These are phyloP conservation scores for Chaetomiaceae sp. DNA, from an alignment of 2,329 filamentous ascomycete genomes.

Conservation along the genomic window DNA sequence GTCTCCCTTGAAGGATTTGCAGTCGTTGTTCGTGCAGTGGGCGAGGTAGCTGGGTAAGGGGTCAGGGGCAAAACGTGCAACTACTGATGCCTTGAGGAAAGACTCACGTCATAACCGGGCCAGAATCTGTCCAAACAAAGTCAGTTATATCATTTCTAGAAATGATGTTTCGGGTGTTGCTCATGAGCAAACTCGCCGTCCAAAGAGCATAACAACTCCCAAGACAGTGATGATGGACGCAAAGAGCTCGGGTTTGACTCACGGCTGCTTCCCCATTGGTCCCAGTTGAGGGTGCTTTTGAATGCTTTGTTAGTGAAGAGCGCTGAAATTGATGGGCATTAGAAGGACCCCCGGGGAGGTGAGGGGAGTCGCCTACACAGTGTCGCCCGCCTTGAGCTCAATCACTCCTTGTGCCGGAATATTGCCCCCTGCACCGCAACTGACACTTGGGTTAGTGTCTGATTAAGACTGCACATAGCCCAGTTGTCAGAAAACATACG, in stretches of 20 bases:
- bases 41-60: slow-evolving; percentile 32
- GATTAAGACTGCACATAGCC: no score
- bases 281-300: slow-evolving; percentile 27
- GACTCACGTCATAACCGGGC: slow-evolving; percentile 32
- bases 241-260: no score
- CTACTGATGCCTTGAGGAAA: no score
- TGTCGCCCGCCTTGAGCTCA: slow-evolving; percentile 24
- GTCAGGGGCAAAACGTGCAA: background rate
- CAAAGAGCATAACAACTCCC: no score
- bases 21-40: slow-evolving; percentile 31
- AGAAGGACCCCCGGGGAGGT: background rate
- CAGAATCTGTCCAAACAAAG: slow-evolving; percentile 24
- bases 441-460: background rate
- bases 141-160: background rate
- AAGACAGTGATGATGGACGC: no score
- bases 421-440: slow-evolving; percentile 23
- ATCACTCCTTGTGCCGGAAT: slow-evolving; percentile 19
- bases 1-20: slow-evolving; percentile 33
- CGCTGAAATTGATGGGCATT: background rate
- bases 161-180: no score
- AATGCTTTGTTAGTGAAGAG: background rate
- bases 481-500: slow-evolving; percentile 8
- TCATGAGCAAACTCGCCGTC: no score
- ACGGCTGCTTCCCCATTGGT: slow-evolving; percentile 32
- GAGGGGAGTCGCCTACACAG: slow-evolving; percentile 13